These are phyloP conservation scores for Cicer chorassanicum DNA, from an alignment of 306 rosid species.

Conservation along the genomic window DNA sequence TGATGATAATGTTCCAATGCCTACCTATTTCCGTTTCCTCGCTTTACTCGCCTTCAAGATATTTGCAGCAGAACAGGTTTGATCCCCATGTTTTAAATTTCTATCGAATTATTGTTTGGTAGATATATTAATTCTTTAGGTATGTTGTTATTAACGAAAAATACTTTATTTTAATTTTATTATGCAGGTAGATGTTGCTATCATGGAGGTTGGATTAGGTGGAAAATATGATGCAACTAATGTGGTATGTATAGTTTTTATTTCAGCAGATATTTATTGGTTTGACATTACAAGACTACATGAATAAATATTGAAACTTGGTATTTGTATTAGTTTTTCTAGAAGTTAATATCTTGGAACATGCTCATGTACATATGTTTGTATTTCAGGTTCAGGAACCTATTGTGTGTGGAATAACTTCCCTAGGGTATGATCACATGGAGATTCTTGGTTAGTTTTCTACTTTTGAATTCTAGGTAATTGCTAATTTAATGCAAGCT, in stretches of 20 bases:
- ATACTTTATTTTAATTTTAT: conserved; percentile 37
- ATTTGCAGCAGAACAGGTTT: conserved; percentile 87
- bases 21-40: conserved; percentile 85
- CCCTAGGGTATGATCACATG: conserved; percentile 99
- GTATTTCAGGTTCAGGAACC: conserved; percentile 65
- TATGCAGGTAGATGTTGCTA: conserved; percentile 90
- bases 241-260: conserved; percentile 63
- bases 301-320: conserved; percentile 10
- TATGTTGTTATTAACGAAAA: conserved; percentile 21
- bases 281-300: not conserved
- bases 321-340: not conserved
- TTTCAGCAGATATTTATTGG: conserved; percentile 15
- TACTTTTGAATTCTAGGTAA: conserved; percentile 47
- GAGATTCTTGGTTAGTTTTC: conserved; percentile 96
- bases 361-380: conserved; percentile 17
- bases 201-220: conserved; percentile 93
- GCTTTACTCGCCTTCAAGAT: conserved; percentile 94
- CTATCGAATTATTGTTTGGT: conserved; percentile 1
- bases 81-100: conserved; percentile 33
- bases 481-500: conserved; percentile 19
- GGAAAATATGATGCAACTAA: conserved; percentile 92
- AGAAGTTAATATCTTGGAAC: conserved; percentile 41
- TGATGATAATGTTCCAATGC: conserved; percentile 76
- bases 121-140: not conserved
- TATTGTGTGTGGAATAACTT: conserved; percentile 85